Base-by-base conservation (phyloP, 495 filamentous ascomycete genomes). In the Penicillium psychrofluorescens region DNA sequence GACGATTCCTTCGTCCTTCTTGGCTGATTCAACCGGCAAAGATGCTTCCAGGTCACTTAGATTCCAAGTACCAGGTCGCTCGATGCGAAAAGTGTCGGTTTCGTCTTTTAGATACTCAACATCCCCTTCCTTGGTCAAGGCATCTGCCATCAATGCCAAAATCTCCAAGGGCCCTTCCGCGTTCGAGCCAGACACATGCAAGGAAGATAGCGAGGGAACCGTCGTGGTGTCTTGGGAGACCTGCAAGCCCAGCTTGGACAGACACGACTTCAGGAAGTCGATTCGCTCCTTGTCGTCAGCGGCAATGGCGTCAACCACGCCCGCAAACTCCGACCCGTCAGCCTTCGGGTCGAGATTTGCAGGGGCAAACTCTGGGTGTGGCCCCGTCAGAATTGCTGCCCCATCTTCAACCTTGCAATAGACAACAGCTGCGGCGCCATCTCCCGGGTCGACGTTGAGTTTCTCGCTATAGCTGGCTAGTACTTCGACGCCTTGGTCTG, bases 321-420 rank as follows among this genome's bases (percentile, higher is more conserved):
- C 67, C 11, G 74, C 68, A 55, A 88, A 94, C 8, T 78, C 79
- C 0, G 81, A 76, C 1, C 82, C 70, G 6, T 76, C 72, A 13
- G 75, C 64, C 2, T 82, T 72, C 11, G 68, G 76, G 45, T 82
- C 74, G 4, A 97, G 78, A 53, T 95, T 95, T 32, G 68, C 75
- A 7, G 84, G 80, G 4, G 89, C 85, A 61, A 98, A 98, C 87
- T 98, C 94, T 37, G 92, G 91, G 73, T 98, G 94, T 35, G 91
- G 86, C 0, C 90, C 88, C 1, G 86, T 94, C 29, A 98, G 66
- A 14, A 96, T 66, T 1, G 80, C 87, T 16, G 73, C 72, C 14
- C 92, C 92, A n/a, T 88, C 78, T 1, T 90, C 91, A 31, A 95
- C 76, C 54, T 87, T 86, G 53, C 90, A 85, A 58, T 90, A 95